Percentiles rank a stretch among this genome's conserved stretches.
phyloP scores from a whole-genome alignment of 495 filamentous ascomycete genomes.

The Pseudoneurospora amorphoporcata region DNA sequence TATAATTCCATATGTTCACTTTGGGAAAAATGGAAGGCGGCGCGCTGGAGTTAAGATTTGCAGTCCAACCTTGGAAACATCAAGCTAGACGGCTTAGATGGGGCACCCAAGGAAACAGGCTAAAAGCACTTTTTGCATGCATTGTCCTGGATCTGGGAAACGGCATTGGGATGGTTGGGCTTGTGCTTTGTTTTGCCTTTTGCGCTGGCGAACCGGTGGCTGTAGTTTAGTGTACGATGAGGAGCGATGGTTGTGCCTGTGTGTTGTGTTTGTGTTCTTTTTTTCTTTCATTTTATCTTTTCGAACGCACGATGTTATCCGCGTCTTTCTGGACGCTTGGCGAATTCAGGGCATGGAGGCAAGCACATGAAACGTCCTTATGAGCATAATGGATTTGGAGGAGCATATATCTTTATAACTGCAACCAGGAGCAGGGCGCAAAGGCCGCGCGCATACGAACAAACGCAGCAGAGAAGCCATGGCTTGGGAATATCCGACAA shows the following conservation, averaged over 20 bases:
- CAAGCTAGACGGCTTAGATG: slow-evolving; percentile 25
- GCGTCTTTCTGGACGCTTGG: not conserved
- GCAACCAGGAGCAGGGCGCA: not conserved
- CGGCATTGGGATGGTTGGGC: slow-evolving; percentile 14
- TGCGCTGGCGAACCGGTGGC: not conserved
- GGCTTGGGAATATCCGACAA: not conserved
- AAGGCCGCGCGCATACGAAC: not conserved
- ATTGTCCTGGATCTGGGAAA: slow-evolving; percentile 22
- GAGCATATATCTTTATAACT: not conserved
- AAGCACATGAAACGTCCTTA: not conserved
- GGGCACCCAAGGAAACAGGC: slow-evolving; percentile 14
- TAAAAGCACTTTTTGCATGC: slow-evolving; percentile 25
- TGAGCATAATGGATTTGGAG: not conserved
- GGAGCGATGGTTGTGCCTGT: not conserved
- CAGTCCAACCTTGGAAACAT: slow-evolving; percentile 19
- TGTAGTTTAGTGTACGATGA: not conserved
- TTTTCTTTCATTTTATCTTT: not conserved
- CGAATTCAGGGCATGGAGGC: not conserved
- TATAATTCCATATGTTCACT: slow-evolving; percentile 18
- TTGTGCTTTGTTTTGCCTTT: not conserved
- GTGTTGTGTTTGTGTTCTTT: not conserved
- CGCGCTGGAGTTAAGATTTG: slow-evolving; percentile 12
- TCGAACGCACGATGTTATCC: not conserved
- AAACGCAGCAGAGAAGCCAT: not conserved
- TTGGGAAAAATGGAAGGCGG: slow-evolving; percentile 5